Evolutionary conservation across 305 asterid species (phyloP).

Genomic region (Solanum chacoense): DNA sequence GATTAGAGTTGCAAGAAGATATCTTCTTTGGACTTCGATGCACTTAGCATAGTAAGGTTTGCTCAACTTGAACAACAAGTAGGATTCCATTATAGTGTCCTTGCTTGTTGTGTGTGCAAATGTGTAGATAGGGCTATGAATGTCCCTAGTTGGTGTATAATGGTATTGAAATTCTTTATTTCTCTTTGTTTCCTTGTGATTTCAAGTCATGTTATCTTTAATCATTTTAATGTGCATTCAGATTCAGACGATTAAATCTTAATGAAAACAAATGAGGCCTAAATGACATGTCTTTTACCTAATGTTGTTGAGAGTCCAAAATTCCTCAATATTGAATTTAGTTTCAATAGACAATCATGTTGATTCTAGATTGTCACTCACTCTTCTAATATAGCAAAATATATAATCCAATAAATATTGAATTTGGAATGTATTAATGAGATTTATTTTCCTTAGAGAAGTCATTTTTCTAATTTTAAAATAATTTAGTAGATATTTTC

Average conservation of each 20-base stretch:
- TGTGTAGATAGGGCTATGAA: background rate
- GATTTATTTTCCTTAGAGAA: background rate
- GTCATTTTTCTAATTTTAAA: background rate
- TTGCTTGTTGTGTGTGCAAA: background rate
- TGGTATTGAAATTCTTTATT: background rate
- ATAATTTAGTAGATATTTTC: background rate
- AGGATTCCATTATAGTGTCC: background rate
- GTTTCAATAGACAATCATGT: background rate
- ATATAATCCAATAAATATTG: background rate
- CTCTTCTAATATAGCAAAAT: background rate
- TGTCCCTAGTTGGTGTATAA: background rate
- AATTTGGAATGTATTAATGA: background rate
- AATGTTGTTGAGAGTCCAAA: background rate
- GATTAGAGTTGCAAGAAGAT: too few relatives aligned
- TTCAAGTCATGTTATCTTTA: background rate
- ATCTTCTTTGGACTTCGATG: background rate
- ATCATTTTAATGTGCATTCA: background rate
- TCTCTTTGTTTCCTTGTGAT: background rate
- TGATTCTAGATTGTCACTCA: background rate
- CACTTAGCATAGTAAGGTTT: background rate
- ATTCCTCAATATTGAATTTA: background rate
- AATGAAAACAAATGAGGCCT: background rate
- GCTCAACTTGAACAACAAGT: background rate
- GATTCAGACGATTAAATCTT: background rate
- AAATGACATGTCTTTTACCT: background rate